Evolutionary conservation across 2,329 filamentous ascomycete genomes (phyloP), one percentile per base, ranked within the genome.

Genomic region (Aureobasidium pullulans): DNA sequence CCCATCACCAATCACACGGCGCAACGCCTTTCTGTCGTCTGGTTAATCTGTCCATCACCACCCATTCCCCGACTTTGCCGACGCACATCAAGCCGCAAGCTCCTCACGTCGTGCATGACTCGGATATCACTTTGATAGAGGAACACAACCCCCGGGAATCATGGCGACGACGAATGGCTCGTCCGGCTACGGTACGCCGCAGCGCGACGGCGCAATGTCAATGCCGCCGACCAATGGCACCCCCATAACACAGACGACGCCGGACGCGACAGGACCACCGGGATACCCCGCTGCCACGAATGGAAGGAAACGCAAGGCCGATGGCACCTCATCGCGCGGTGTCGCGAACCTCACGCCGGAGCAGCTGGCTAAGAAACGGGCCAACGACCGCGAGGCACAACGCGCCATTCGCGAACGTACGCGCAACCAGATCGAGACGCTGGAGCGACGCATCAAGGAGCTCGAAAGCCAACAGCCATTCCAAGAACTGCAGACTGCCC

Each of bases 301-400:
- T 60, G 64, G 65, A 36, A 63, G 68, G 19, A 73, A 72, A 62
- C 65, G 71, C 42, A 67, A 68, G 57, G 67, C 71, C n/a, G 65
- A 65, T 50, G 74, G 70, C 60, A 67, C 66, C 29, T 74, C 72
- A 47, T 77, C 87, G 61, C 84, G 90, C 65, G 91, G 89, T 64
- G 91, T 96, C 59, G 90, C 90, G 64, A 93, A 89, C 68, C 80
- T 96, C 70, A 95, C 90, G 10, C 88, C 90, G 6, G 88, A 92
- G 62, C 92, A 96, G 74, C 82, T 96, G 61, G 89, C 88, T 32
- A 88, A 91, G 73, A 96, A 96, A 78, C 82, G 92, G 64, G 89
- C 90, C 68, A 96, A 96, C 81, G 90, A 95, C 71, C 85, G 90
- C 60, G 89, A 95, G 72, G 90, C 90, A 32, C 90, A 96, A 71